Conservation (phyloP, 2,329 filamentous ascomycete genomes). For the Fonsecaea nubica region DNA sequence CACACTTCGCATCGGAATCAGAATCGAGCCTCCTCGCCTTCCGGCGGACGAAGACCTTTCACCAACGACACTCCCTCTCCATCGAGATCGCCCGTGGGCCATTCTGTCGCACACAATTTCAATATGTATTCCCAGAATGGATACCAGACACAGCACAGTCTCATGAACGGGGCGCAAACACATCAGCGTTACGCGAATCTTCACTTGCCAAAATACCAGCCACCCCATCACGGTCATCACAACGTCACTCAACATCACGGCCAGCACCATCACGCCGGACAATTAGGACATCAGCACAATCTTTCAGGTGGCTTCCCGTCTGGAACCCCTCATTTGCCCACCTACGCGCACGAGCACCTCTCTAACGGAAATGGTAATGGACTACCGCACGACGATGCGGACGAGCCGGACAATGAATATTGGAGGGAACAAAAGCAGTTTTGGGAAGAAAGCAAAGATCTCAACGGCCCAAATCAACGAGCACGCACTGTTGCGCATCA, state of each 20-base stretch:
- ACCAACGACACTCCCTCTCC: conserved; percentile 56
- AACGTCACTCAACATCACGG: conserved; percentile 49
- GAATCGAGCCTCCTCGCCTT: conserved; percentile 54
- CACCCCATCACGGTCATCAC: conserved; percentile 54
- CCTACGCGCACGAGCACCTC: conserved; percentile 55
- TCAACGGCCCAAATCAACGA: conserved; percentile 75
- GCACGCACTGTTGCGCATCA: conserved; percentile 56
- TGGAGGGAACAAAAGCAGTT: conserved; percentile 88
- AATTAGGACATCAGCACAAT: conserved; percentile 57
- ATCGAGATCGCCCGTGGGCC: conserved; percentile 55
- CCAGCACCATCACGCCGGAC: conserved; percentile 47
- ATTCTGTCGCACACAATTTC: conserved; percentile 53
- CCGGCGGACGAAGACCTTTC: conserved; percentile 52
- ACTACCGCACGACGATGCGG: conserved; percentile 62
- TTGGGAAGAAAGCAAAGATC: conserved; percentile 74
- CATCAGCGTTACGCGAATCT: conserved; percentile 56
- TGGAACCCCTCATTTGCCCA: conserved; percentile 64
- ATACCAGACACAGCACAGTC: conserved; percentile 56
- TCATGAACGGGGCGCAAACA: conserved; percentile 58
- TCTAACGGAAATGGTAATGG: conserved; percentile 64
- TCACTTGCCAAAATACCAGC: conserved; percentile 57
- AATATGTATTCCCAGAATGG: conserved; percentile 56
- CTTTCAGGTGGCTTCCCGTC: conserved; percentile 56
- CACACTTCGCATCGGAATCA: conserved; percentile 53
- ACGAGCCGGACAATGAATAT: conserved; percentile 69